phyloP scores from a whole-genome alignment of 306 rosid species.

The Urtica urens region DNA sequence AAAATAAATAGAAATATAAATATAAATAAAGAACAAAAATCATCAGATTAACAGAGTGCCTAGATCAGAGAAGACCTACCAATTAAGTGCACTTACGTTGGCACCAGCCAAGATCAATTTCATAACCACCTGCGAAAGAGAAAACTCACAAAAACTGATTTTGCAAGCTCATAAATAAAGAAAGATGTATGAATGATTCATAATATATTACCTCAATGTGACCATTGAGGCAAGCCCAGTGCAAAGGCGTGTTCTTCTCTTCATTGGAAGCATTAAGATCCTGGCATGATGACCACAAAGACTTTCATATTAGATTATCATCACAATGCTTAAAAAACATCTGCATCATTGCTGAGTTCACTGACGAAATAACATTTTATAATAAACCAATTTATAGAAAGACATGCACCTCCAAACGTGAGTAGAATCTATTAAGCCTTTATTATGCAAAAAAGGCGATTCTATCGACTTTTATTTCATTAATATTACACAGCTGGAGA shows the following conservation, averaged over 20 bases:
- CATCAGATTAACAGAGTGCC: not conserved
- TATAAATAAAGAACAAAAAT: not conserved
- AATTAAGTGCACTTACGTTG: slow-evolving; percentile 49
- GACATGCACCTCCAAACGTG: too few species aligned
- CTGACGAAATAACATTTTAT: too few species aligned
- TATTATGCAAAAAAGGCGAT: too few species aligned
- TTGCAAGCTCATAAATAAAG: too few species aligned
- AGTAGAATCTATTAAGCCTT: too few species aligned
- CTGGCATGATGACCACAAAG: slow-evolving; percentile 28
- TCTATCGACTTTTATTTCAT: too few species aligned
- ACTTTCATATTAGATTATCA: too few species aligned
- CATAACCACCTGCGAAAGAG: slow-evolving; percentile 55
- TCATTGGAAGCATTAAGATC: slow-evolving; percentile 59
- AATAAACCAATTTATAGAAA: too few species aligned
- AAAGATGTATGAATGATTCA: not conserved
- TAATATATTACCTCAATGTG: slow-evolving; percentile 51
- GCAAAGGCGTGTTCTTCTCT: slow-evolving; percentile 80
- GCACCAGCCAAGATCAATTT: slow-evolving; percentile 82
- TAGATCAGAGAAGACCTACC: slow-evolving; percentile 23
- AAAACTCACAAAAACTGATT: slow-evolving; percentile 5
- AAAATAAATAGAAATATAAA: not conserved
- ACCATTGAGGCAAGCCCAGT: slow-evolving; percentile 99
- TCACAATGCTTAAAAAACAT: not conserved
- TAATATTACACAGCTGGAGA: too few species aligned
- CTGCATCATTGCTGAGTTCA: not conserved